Percentiles rank a stretch among this genome's conserved stretches.
These are phyloP conservation scores for Wallacemonas sp. DNA, from an alignment of 208 protist genomes.

Conservation along the genomic window DNA sequence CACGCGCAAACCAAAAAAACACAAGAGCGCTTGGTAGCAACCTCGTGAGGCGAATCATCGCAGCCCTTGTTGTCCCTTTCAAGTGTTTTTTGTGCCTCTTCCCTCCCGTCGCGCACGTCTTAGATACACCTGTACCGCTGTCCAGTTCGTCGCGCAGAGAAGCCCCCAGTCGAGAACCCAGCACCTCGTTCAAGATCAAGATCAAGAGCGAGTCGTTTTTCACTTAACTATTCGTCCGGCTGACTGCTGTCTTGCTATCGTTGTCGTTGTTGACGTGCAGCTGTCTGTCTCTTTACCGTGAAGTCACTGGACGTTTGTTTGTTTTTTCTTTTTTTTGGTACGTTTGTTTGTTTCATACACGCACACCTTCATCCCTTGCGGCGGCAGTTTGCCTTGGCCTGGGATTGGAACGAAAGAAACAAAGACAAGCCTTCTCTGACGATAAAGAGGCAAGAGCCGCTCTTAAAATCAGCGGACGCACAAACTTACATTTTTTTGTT, in stretches of 20 bases:
- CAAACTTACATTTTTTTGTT: too few relatives aligned
- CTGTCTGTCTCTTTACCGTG: background rate
- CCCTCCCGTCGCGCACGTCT: background rate
- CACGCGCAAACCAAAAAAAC: conserved; percentile 13
- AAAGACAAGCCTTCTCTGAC: too few relatives aligned
- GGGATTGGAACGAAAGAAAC: too few relatives aligned
- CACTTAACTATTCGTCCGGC: too few relatives aligned
- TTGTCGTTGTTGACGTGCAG: background rate
- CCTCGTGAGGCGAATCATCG: too few relatives aligned
- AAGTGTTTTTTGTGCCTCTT: conserved; percentile 11
- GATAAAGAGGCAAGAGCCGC: too few relatives aligned
- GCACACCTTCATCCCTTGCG: background rate
- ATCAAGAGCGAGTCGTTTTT: background rate
- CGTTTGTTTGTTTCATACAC: conserved; percentile 2
- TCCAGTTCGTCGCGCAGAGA: background rate
- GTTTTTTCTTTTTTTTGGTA: conserved; percentile 18
- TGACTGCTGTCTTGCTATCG: background rate
- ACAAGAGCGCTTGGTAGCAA: too few relatives aligned
- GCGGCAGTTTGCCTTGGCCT: too few relatives aligned
- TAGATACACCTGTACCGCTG: conserved; percentile 6
- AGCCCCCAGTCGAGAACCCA: background rate
- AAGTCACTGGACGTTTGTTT: background rate
- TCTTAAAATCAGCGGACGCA: too few relatives aligned
- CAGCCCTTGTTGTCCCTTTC: conserved; percentile 15
- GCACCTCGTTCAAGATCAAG: background rate